Evolutionary conservation across 352 stramenopile species (phyloP).

Genomic region (Pythium guiyangense): DNA sequence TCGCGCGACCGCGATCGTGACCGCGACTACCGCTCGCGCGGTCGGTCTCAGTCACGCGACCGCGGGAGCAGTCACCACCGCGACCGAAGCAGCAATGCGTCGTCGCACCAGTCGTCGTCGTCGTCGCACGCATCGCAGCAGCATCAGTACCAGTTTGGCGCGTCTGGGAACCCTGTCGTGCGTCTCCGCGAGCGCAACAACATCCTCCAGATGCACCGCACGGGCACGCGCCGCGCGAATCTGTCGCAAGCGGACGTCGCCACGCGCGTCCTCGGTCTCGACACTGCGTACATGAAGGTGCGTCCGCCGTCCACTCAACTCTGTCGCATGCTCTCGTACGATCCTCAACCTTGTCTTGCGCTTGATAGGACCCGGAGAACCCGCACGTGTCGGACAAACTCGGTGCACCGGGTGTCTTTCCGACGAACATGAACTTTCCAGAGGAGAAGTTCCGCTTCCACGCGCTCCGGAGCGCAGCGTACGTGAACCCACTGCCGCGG

Average conservation of each 20-base stretch:
- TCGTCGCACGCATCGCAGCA: neutral
- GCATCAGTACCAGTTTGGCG: conserved; percentile 34
- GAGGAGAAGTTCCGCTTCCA: conserved; percentile 84
- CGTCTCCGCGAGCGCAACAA: conserved; percentile 67
- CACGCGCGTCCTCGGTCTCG: conserved; percentile 55
- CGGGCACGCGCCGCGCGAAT: conserved; percentile 35
- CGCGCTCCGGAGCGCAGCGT: conserved; percentile 64
- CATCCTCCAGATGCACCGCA: conserved; percentile 73
- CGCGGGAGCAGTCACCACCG: conserved; percentile 10
- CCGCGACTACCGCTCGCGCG: conserved; percentile 1
- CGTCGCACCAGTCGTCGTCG: conserved; percentile 4
- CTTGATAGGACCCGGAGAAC: conserved; percentile 47
- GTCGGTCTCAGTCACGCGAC: conserved; percentile 1
- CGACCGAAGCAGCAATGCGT: conserved; percentile 12
- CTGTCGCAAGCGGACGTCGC: conserved; percentile 48
- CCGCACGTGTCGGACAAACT: conserved; percentile 70
- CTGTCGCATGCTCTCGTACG: too few relatives aligned
- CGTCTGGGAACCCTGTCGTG: conserved; percentile 41
- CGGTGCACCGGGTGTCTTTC: conserved; percentile 64
- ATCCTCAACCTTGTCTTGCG: too few relatives aligned
- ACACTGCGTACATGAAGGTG: conserved; percentile 75
- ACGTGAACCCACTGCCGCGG: conserved; percentile 68
- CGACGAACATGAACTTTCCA: conserved; percentile 63
- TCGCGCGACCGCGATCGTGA: conserved; percentile 3
- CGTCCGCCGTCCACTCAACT: too few relatives aligned